phyloP scores from a whole-genome alignment of 441 rosid species.

The Euphorbia celastroides region DNA sequence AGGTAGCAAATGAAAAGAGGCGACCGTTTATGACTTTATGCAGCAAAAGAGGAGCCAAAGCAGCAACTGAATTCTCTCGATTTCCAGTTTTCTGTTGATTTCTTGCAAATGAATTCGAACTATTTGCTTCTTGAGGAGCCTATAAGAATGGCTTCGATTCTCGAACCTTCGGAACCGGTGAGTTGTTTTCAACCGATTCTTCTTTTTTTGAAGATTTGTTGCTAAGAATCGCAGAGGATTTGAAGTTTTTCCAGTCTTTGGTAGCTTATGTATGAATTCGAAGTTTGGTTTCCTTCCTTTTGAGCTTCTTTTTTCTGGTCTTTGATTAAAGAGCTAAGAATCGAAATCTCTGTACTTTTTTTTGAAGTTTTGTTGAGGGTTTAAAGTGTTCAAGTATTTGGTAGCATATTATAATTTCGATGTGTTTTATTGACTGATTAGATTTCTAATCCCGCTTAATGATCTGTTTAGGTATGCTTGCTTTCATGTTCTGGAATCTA shows the following conservation, averaged over 20 bases:
- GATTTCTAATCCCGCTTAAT: background rate
- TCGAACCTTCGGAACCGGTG: background rate
- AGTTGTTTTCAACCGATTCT: background rate
- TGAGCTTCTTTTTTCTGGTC: background rate
- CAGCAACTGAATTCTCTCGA: background rate
- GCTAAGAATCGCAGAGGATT: background rate
- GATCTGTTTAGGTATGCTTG: background rate
- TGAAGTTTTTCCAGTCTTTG: background rate
- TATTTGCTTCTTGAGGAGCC: background rate
- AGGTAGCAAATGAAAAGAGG: background rate
- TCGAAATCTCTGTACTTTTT: no score
- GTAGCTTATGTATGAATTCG: background rate
- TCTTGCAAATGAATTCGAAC: background rate
- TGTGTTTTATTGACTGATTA: no score
- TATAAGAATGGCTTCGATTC: background rate
- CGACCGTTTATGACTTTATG: background rate
- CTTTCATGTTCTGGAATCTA: background rate
- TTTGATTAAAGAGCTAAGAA: no score
- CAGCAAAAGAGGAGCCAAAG: background rate
- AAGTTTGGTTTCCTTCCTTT: background rate
- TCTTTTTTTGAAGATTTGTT: background rate
- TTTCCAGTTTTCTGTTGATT: background rate
- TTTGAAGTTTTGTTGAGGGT: no score
- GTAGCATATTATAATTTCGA: no score
- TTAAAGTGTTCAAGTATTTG: no score